Evolutionary conservation across 2,329 filamentous ascomycete species (phyloP).

Genomic region (Neocucurbitaria cava): DNA sequence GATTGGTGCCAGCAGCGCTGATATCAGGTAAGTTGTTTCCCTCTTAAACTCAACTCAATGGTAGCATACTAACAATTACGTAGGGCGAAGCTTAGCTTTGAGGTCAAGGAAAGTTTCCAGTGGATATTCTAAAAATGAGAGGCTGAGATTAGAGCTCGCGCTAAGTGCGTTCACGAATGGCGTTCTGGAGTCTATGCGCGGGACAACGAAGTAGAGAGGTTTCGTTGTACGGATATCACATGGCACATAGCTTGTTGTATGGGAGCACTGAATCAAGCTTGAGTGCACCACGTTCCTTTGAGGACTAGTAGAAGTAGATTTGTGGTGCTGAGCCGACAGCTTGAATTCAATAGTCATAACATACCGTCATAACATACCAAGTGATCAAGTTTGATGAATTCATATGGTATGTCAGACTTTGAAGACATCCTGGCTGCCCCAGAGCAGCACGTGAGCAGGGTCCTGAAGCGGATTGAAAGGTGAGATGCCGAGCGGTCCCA

Average conservation of each 20-base stretch:
- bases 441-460: neutral
- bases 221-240: neutral
- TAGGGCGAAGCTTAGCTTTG: constrained; percentile 61
- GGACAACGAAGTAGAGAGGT: neutral
- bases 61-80: constrained; percentile 16
- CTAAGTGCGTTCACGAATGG: neutral
- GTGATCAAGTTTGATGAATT: neutral
- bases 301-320: neutral
- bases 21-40: constrained; percentile 64
- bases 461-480: neutral
- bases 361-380: no score
- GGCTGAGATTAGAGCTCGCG: neutral
- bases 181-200: neutral
- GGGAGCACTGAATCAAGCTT: neutral
- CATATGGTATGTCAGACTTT: no score
- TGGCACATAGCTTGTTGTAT: neutral
- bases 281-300: neutral
- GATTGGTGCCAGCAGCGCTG: constrained; percentile 67
- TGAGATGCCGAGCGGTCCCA: neutral
- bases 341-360: neutral
- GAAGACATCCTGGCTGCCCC: neutral
- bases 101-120: constrained; percentile 69
- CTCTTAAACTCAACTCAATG: neutral
- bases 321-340: neutral
- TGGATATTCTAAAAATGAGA: constrained; percentile 63